phyloP scores from a whole-genome alignment of 352 stramenopile genomes.

The Phytophthora chlamydospora region DNA sequence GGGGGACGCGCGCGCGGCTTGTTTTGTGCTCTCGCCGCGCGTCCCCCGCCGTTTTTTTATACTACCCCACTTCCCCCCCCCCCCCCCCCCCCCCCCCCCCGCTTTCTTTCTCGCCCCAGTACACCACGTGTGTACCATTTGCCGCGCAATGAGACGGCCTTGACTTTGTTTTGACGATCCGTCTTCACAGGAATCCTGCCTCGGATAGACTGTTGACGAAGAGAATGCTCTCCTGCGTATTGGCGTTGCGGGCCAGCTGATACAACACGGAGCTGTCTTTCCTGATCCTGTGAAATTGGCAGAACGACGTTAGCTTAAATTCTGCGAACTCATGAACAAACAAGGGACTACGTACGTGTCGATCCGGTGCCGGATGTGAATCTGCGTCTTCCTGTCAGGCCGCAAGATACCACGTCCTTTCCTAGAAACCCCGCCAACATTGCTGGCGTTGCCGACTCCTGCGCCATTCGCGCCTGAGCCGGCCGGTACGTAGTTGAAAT shows the following conservation, averaged over 20 bases:
- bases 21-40: no score
- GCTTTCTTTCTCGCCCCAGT: slow-evolving; percentile 5
- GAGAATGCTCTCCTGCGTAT: slow-evolving; percentile 88
- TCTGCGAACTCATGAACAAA: slow-evolving; percentile 9
- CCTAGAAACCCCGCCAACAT: slow-evolving; percentile 47
- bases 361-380: slow-evolving; percentile 78
- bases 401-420: slow-evolving; percentile 77
- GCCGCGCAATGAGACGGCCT: not conserved
- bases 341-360: slow-evolving; percentile 69
- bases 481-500: slow-evolving; percentile 76
- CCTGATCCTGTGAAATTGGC: slow-evolving; percentile 58
- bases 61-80: no score
- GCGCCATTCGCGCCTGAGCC: slow-evolving; percentile 25
- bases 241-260: slow-evolving; percentile 84
- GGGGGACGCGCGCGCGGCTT: slow-evolving; percentile 17
- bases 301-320: slow-evolving; percentile 12
- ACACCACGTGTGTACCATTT: not conserved
- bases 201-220: slow-evolving; percentile 91
- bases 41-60: no score
- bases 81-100: no score
- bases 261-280: slow-evolving; percentile 88
- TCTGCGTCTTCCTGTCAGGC: slow-evolving; percentile 76
- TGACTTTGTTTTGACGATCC: not conserved
- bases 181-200: slow-evolving; percentile 76
- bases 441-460: slow-evolving; percentile 1